Conservation (phyloP, 139 green algal species). For the Yamagishiella unicocca region DNA sequence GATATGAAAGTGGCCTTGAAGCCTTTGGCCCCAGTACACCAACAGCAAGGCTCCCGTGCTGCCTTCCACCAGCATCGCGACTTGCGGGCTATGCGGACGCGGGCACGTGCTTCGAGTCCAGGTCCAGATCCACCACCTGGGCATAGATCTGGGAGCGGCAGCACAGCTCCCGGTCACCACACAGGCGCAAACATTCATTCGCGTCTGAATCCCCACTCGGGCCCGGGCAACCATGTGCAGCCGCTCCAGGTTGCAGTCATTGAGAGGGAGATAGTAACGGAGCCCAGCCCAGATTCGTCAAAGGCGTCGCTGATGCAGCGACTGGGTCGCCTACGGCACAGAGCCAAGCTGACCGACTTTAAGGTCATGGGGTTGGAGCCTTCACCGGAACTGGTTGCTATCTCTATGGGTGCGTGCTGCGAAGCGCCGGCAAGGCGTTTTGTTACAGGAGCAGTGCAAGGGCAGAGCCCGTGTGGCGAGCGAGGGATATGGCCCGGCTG, state of each 20-base stretch:
- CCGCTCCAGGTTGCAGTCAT: not conserved
- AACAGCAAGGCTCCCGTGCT: not conserved
- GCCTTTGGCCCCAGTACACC: not conserved
- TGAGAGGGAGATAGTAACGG: not conserved
- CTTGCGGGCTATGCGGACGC: constrained; percentile 3
- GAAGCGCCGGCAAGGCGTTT: no score
- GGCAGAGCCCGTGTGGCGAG: not conserved
- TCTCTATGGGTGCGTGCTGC: constrained; percentile 78
- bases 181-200: not conserved
- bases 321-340: not conserved
- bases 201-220: not conserved
- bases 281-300: not conserved
- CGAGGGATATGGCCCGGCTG: not conserved
- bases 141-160: not conserved
- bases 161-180: not conserved
- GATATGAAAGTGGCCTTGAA: not conserved
- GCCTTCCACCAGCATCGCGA: not conserved
- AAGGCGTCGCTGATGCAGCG: constrained; percentile 2
- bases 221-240: not conserved
- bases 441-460: not conserved
- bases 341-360: not conserved
- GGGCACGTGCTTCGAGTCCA: not conserved
- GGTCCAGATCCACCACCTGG: not conserved
- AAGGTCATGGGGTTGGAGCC: constrained; percentile 71
- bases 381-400: constrained; percentile 79